Evolutionary conservation across 768 basidiomycete genomes (phyloP).

Genomic region (Boletus pseudo-olivaceus): DNA sequence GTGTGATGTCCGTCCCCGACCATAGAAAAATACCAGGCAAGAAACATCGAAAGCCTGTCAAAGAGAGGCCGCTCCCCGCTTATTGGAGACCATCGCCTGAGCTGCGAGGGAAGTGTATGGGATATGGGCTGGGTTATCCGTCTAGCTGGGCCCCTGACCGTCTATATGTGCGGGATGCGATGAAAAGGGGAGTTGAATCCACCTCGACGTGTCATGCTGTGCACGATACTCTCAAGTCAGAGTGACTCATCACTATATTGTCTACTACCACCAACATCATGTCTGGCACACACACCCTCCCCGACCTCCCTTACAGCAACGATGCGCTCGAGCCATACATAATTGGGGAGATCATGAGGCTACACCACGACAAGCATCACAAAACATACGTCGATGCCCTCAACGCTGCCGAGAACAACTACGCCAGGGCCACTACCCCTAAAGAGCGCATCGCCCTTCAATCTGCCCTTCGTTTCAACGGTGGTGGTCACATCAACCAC

Average conservation of each 20-base stretch:
- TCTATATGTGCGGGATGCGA: conserved; percentile 24
- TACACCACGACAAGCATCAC: conserved; percentile 95
- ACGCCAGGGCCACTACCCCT: conserved; percentile 64
- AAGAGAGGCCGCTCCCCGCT: conserved; percentile 20
- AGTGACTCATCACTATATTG: conserved; percentile 1
- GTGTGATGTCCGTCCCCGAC: conserved; percentile 8
- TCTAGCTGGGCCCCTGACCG: conserved; percentile 24
- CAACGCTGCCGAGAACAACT: conserved; percentile 63
- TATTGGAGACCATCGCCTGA: conserved; percentile 29
- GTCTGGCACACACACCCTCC: conserved; percentile 54
- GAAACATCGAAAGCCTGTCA: conserved; percentile 9
- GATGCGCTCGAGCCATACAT: conserved; percentile 94
- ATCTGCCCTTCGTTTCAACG: conserved; percentile 25
- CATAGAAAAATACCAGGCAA: neutral
- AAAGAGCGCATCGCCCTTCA: conserved; percentile 40
- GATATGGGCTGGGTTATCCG: conserved; percentile 33
- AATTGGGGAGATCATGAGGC: conserved; percentile 84
- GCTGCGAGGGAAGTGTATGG: conserved; percentile 24
- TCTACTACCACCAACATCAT: conserved; percentile 26
- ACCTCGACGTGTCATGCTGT: conserved; percentile 18
- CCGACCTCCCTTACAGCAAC: conserved; percentile 76
- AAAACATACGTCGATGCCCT: conserved; percentile 89
- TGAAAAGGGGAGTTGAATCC: conserved; percentile 22
- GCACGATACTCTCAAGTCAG: neutral
- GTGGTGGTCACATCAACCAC: conserved; percentile 78